These are phyloP conservation scores for Mortierella sp. DNA, from an alignment of 371 early-diverging fungal species.

Conservation along the genomic window DNA sequence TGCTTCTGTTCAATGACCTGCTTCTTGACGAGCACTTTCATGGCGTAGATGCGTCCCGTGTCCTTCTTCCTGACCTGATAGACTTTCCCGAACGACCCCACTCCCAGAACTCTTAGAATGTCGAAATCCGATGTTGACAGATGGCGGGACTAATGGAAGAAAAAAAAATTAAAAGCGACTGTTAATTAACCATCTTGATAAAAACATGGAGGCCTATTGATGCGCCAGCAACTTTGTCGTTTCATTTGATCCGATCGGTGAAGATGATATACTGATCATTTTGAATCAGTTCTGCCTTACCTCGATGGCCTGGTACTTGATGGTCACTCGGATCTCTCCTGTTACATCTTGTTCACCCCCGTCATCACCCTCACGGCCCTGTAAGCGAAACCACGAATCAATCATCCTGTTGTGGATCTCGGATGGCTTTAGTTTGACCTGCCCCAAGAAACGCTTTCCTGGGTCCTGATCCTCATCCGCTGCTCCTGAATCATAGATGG, in stretches of 20 bases:
- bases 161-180: background rate
- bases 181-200: background rate
- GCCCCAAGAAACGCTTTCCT: conserved; percentile 69
- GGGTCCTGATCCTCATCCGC: conserved; percentile 62
- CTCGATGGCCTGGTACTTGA: conserved; percentile 66
- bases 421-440: conserved; percentile 71
- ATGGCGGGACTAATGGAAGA: conserved; percentile 37
- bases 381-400: conserved; percentile 77
- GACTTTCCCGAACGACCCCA: conserved; percentile 90
- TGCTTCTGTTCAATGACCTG: conserved; percentile 80
- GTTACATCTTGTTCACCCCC: conserved; percentile 65
- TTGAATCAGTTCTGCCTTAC: conserved; percentile 18
- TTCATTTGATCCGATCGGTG: background rate
- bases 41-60: conserved; percentile 83
- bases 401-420: conserved; percentile 69
- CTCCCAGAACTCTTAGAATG: conserved; percentile 82
- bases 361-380: conserved; percentile 65
- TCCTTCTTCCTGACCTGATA: conserved; percentile 84
- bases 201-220: background rate
- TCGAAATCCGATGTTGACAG: conserved; percentile 78
- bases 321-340: conserved; percentile 78
- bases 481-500: conserved; percentile 73
- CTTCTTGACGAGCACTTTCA: conserved; percentile 87
- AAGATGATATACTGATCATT: too few relatives aligned
- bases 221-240: background rate